Conservation (phyloP, 352 stramenopile species). For the Saprolegnia parasitica region DNA sequence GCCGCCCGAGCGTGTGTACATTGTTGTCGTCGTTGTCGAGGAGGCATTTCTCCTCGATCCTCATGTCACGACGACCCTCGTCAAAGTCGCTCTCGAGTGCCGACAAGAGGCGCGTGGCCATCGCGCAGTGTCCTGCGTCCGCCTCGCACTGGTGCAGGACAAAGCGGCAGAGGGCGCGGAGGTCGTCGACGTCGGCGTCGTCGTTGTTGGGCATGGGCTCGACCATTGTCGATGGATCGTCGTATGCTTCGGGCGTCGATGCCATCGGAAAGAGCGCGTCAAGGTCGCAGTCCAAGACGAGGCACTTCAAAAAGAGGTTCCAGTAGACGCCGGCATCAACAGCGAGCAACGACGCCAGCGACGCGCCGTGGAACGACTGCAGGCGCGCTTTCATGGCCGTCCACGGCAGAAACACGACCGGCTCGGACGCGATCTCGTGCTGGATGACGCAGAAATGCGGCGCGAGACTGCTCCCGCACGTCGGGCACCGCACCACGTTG, state of each 20-base stretch:
- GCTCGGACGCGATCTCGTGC: constrained; percentile 32
- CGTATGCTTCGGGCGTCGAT: neutral
- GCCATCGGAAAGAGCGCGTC: constrained; percentile 31
- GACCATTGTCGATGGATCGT: neutral
- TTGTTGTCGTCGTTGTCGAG: too few species aligned
- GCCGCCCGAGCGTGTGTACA: too few species aligned
- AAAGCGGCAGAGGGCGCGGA: constrained; percentile 7
- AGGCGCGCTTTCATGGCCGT: constrained; percentile 42
- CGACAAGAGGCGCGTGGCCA: neutral
- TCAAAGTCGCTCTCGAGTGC: too few species aligned
- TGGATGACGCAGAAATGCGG: constrained; percentile 29
- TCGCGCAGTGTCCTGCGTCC: neutral
- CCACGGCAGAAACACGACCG: constrained; percentile 45
- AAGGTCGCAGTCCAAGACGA: constrained; percentile 40
- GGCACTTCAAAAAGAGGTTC: constrained; percentile 54
- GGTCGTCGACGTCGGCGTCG: neutral
- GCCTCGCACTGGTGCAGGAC: neutral
- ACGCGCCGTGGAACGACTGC: constrained; percentile 31
- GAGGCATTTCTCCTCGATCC: too few species aligned
- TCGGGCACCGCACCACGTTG: constrained; percentile 33
- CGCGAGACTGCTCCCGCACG: constrained; percentile 36
- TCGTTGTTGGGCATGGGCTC: neutral
- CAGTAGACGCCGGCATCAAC: constrained; percentile 49
- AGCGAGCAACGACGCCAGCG: constrained; percentile 36
- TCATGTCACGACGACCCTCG: too few species aligned